Evolutionary conservation across 805 yeast genomes (phyloP).

Genomic region (Teunomyces kruisii): DNA sequence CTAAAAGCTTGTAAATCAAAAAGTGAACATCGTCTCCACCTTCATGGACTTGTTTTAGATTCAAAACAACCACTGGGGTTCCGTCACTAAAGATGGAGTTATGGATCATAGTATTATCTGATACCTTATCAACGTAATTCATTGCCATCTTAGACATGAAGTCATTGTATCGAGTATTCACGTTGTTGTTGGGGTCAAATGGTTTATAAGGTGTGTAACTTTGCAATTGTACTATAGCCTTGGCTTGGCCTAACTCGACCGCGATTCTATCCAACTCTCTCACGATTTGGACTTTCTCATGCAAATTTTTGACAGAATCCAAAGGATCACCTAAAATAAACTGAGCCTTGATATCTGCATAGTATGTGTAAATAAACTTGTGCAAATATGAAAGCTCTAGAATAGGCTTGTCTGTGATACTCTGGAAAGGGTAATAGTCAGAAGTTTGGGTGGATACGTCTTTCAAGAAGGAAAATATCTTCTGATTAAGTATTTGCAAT

Average conservation of each 20-base stretch:
- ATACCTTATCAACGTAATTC: conserved; percentile 47
- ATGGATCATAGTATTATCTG: conserved; percentile 49
- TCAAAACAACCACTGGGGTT: conserved; percentile 61
- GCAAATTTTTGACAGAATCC: conserved; percentile 14
- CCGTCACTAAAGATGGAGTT: conserved; percentile 75
- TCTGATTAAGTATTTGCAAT: conserved; percentile 25
- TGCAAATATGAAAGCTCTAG: conserved; percentile 41
- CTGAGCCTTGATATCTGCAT: conserved; percentile 27
- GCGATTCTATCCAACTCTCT: conserved; percentile 48
- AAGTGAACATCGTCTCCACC: conserved; percentile 46
- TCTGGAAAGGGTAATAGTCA: conserved; percentile 10
- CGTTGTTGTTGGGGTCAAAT: conserved; percentile 41
- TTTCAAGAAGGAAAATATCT: conserved; percentile 29
- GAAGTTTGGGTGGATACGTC: conserved; percentile 19
- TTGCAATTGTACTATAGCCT: conserved; percentile 52
- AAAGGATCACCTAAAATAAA: conserved; percentile 26
- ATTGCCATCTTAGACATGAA: conserved; percentile 69
- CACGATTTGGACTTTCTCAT: conserved; percentile 26
- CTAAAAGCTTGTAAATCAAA: conserved; percentile 59
- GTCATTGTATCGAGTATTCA: conserved; percentile 57
- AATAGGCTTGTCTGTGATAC: conserved; percentile 21
- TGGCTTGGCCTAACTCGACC: conserved; percentile 58
- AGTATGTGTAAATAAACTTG: conserved; percentile 38
- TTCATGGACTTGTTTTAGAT: conserved; percentile 34
- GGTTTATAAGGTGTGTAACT: conserved; percentile 51